Evolutionary conservation across 805 yeast genomes (phyloP), one percentile per base, ranked within the genome.

Genomic region (Myxozyma udenii): DNA sequence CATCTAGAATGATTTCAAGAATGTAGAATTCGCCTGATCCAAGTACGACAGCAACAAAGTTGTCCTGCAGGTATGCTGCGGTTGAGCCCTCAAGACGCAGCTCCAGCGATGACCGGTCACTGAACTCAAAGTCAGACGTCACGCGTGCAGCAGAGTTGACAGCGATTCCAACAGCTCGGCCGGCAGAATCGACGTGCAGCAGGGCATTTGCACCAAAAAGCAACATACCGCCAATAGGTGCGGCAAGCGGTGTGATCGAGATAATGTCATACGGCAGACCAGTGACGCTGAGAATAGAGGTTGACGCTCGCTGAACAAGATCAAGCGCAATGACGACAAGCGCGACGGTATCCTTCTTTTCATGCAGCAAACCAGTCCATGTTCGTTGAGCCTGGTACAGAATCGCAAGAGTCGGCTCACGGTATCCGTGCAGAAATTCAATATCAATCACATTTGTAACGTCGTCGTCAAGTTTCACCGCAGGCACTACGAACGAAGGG

Each of bases 321-420:
- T 89, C 91, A 19, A 90, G 69, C 0, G 95, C 81, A 43, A 87
- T 65, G 0, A 85, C 87, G 24, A 79, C 71, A 53, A 81, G 78
- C 39, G 75, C 73, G 26, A 80, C 72, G 16, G 80, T 84, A 62
- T 87, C 95, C 62, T 80, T 83, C 4, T 69, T 71, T 44, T 75
- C 69, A 1, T 83, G 75, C 30, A 84, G 68, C 47, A 78, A 75
- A 0, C 96, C 96, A 0, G 95, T 82, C 95, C 96, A 87, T 0
- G 89, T 80, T 18, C 77, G 73, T 16, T 69, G 71, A 28, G 80
- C 79, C 47, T 81, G 77, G 56, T 71, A 78, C 24, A 88, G 64
- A 3, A 88, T 74, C 0, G 85, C 91, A 19, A 88, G 60, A 0
- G 97, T 90, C 0, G 97, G 95, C 52, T 84, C 93, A 58, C 84